Percentiles rank a stretch among this genome's conserved stretches.
phyloP scores from a whole-genome alignment of 2,329 filamentous ascomycete species.

The Penicillium sp. region DNA sequence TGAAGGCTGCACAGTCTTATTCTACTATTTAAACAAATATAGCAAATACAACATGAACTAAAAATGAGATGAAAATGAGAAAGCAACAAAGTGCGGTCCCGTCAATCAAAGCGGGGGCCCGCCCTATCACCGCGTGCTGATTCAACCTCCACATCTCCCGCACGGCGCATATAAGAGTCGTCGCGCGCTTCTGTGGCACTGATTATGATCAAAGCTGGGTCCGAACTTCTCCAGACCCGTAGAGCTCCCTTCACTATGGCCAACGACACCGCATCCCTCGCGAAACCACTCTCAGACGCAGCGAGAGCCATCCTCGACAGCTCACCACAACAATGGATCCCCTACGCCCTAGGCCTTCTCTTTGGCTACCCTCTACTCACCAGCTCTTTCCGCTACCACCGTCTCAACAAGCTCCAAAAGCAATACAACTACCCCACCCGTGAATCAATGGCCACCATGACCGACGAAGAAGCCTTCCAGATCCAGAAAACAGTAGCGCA shows the following conservation, averaged over 20 bases:
- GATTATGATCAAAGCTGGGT: neutral
- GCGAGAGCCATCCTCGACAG: constrained; percentile 1
- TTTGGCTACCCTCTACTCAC: constrained; percentile 30
- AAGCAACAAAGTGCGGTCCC: neutral
- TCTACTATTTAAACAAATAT: neutral
- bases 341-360: constrained; percentile 23
- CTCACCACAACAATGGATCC: constrained; percentile 18
- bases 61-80: neutral
- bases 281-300: constrained; percentile 1
- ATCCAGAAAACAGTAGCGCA: constrained; percentile 49
- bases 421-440: constrained; percentile 48
- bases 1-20: neutral
- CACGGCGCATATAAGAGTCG: neutral
- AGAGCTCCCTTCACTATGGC: constrained; percentile 1
- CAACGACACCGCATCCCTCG: neutral
- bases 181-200: neutral
- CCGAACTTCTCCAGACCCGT: neutral
- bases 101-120: neutral
- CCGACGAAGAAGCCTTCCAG: constrained; percentile 51
- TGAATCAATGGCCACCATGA: constrained; percentile 53
- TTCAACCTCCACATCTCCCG: neutral
- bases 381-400: constrained; percentile 30
- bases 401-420: constrained; percentile 38
- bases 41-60: neutral
- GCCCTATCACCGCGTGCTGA: neutral